Evolutionary conservation across 805 yeast genomes (phyloP), one percentile per base, ranked within the genome.

Genomic region (Suhomyces kilbournensis): DNA sequence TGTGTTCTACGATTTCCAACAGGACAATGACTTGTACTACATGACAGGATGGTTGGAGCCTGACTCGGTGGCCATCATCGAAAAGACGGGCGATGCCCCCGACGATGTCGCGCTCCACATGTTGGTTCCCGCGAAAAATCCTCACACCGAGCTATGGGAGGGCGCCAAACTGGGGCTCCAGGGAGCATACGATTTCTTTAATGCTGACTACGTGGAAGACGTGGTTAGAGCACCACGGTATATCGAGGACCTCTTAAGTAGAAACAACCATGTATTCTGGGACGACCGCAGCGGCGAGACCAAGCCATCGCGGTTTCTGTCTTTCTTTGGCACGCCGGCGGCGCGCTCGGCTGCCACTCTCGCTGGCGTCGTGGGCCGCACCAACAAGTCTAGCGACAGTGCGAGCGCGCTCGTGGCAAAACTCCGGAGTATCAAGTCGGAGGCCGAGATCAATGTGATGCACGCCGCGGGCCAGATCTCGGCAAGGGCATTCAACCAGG

Each of bases 21-120:
- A 94, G 70, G 87, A 92, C 64, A 93, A 88, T 50, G 91, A 94
- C 65, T 75, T 94, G 19, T 92, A 73, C 69, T 93, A 93, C 66
- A 69, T 93, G 54, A 86, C 96, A 1, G 98, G 98, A 3, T 91
- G 96, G 90, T 79, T 88, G 55, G 97, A 92, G 64, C 97, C 97
- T 3, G 86, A 88, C 57, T 82, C 96, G 0, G 80, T 85, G 55
- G 80, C 82, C 56, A 66, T 86, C 8, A 68, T 90, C 44, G 96
- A 88, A 59, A 85, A 84, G 59, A 80, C 83, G 42, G 70, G 73
- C 34, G 75, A 76, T 50, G 58, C 59, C 9, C 72, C 66, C 9
- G 81, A 78, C 23, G 81, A 83, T 48, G 75, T 82, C 34, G 66
- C 79, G 7, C 81, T 88, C 57, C 93, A 89, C 60, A 80, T 94